These are phyloP conservation scores for Phytophthora ohioensis DNA, from an alignment of 352 stramenopile genomes.

Conservation along the genomic window DNA sequence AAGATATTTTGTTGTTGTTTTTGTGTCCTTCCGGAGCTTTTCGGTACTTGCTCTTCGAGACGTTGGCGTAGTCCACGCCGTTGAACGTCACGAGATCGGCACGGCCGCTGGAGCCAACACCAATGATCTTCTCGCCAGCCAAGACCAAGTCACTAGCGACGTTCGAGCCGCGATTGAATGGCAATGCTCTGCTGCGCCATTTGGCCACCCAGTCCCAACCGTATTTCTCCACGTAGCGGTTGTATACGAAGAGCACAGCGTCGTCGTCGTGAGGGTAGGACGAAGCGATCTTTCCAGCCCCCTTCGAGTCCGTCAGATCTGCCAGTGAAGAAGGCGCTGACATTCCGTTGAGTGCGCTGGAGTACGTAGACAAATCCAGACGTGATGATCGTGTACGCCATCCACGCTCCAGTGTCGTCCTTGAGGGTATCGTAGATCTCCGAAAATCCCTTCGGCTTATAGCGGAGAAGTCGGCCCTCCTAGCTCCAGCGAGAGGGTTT, in stretches of 20 bases:
- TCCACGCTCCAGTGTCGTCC: constrained; percentile 46
- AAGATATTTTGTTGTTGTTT: too few species aligned
- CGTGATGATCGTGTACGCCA: constrained; percentile 43
- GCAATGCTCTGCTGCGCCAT: constrained; percentile 41
- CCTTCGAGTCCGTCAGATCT: constrained; percentile 47
- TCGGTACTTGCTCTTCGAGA: too few species aligned
- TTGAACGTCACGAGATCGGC: too few species aligned
- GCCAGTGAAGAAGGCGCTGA: constrained; percentile 24
- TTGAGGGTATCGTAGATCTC: constrained; percentile 57
- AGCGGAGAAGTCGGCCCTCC: constrained; percentile 45
- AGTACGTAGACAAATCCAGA: constrained; percentile 54
- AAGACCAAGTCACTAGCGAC: not conserved
- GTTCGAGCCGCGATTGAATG: constrained; percentile 48
- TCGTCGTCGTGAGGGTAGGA: constrained; percentile 64
- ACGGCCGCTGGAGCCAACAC: too few species aligned
- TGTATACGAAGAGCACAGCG: constrained; percentile 61
- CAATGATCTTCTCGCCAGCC: too few species aligned
- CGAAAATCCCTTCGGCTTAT: constrained; percentile 58
- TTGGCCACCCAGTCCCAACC: constrained; percentile 61
- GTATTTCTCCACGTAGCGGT: constrained; percentile 58
- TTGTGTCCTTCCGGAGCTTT: too few species aligned
- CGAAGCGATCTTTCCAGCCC: constrained; percentile 48
- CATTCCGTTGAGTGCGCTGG: constrained; percentile 24
- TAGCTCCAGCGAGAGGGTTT: constrained; percentile 58
- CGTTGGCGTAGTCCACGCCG: too few species aligned